phyloP scores from a whole-genome alignment of 1,284 basidiomycete species.

The Ganoderma boninense region DNA sequence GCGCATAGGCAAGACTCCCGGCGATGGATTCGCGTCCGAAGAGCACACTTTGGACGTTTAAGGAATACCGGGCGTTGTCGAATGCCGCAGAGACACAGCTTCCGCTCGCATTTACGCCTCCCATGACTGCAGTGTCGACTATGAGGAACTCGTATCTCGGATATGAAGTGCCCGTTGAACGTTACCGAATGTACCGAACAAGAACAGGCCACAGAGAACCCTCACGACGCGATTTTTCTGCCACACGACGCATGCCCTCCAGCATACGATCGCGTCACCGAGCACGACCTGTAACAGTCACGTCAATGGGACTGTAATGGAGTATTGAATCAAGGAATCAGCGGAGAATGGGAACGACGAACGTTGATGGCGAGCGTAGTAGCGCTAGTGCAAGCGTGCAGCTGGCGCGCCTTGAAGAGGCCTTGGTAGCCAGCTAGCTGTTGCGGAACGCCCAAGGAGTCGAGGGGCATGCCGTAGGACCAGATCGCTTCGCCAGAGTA shows the following conservation, averaged over 20 bases:
- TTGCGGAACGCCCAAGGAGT: background rate
- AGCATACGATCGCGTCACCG: conserved; percentile 1
- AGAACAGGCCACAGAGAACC: background rate
- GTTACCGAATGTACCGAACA: background rate
- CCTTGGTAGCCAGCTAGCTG: background rate
- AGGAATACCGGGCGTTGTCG: background rate
- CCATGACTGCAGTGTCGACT: background rate
- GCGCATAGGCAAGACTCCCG: background rate
- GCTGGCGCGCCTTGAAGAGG: background rate
- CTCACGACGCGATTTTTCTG: background rate
- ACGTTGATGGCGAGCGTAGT: background rate
- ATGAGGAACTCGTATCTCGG: background rate
- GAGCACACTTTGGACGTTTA: background rate
- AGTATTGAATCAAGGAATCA: no score
- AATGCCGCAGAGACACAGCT: background rate
- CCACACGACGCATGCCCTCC: conserved; percentile 1
- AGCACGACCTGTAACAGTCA: background rate
- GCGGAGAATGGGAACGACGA: background rate
- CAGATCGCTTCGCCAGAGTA: background rate
- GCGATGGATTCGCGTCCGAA: background rate
- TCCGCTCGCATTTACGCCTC: background rate
- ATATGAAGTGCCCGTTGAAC: no score
- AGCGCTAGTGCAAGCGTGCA: background rate
- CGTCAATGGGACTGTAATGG: background rate
- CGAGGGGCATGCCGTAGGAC: background rate